Evolutionary conservation across 768 basidiomycete genomes (phyloP).

Genomic region (Lentinula lateritia): DNA sequence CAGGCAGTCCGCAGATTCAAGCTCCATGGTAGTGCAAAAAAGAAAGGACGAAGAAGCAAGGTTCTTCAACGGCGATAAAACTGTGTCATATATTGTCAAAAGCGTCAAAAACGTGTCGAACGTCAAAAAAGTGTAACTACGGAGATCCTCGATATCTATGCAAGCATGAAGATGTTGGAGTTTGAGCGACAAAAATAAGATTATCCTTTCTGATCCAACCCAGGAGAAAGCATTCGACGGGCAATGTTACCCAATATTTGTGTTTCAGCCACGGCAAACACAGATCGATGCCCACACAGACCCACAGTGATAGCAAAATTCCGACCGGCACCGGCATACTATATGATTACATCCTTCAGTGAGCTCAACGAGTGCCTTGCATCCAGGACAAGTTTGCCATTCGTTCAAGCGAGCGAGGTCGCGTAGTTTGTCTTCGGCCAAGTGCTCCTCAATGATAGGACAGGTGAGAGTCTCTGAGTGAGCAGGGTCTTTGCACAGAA

Average conservation of each 20-base stretch:
- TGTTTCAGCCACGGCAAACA: neutral
- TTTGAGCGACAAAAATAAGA: too few relatives aligned
- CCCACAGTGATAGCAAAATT: slow-evolving; percentile 24
- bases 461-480: neutral
- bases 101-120: too few relatives aligned
- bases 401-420: slow-evolving; percentile 21
- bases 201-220: neutral
- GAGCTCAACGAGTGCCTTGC: slow-evolving; percentile 29
- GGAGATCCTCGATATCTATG: too few relatives aligned
- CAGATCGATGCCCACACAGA: slow-evolving; percentile 14
- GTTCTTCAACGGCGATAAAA: neutral
- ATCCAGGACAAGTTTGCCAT: slow-evolving; percentile 32
- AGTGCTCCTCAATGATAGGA: neutral
- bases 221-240: neutral
- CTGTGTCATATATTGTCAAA: too few relatives aligned
- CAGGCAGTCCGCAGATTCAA: neutral
- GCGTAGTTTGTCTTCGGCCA: slow-evolving; percentile 7
- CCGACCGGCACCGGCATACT: slow-evolving; percentile 23
- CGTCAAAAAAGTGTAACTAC: too few relatives aligned
- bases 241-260: neutral
- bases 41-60: neutral
- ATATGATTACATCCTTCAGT: slow-evolving; percentile 31
- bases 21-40: neutral
- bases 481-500: neutral
- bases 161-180: too few relatives aligned